Percentiles rank a stretch among this genome's conserved stretches.
Conservation (phyloP, 2,329 filamentous ascomycete genomes). For the Microcyclospora tardicrescens region DNA sequence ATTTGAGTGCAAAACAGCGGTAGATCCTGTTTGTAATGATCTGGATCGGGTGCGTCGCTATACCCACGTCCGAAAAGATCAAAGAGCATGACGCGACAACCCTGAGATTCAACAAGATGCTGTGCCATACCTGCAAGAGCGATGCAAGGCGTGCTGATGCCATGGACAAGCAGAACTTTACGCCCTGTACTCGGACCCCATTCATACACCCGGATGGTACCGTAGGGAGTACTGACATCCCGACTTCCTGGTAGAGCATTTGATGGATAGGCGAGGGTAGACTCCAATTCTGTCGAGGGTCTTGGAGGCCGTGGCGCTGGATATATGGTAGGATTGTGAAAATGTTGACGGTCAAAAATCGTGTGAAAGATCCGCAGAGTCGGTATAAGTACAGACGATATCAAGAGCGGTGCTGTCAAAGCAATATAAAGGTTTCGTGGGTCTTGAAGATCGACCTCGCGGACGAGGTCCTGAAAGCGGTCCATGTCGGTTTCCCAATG, state of each 20-base stretch:
- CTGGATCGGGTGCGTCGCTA: conserved; percentile 55
- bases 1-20: conserved; percentile 62
- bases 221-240: conserved; percentile 58
- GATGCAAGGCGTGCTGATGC: conserved; percentile 67
- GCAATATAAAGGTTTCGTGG: conserved; percentile 11
- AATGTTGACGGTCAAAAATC: background rate
- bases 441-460: conserved; percentile 2
- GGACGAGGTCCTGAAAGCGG: conserved; percentile 1
- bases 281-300: background rate
- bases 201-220: conserved; percentile 62
- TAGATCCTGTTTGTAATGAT: conserved; percentile 57
- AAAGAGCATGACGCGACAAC: conserved; percentile 69
- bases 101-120: conserved; percentile 46
- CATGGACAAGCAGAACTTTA: conserved; percentile 65
- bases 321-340: background rate
- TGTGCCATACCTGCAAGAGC: conserved; percentile 54
- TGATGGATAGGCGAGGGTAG: conserved; percentile 46
- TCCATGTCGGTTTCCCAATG: conserved; percentile 2
- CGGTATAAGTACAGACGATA: too few relatives aligned
- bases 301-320: background rate
- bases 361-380: conserved; percentile 1
- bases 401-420: conserved; percentile 10
- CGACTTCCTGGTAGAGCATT: conserved; percentile 56
- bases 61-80: conserved; percentile 69
- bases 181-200: conserved; percentile 61